Evolutionary conservation across 1,139 yeast genomes (phyloP).

Genomic region (Yamadazyma pseudoaaseri): DNA sequence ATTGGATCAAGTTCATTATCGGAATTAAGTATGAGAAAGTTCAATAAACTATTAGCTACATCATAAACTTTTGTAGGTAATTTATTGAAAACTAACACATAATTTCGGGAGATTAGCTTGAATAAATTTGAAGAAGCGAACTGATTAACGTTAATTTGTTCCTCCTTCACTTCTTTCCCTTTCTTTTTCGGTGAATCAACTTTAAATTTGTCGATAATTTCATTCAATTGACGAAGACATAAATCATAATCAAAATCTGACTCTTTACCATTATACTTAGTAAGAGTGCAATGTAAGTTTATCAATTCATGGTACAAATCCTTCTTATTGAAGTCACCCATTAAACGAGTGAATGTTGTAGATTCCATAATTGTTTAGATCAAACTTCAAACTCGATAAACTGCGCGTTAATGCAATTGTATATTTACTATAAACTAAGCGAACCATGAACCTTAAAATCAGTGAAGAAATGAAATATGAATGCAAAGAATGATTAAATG

Average conservation of each 20-base stretch:
- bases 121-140: conserved; percentile 24
- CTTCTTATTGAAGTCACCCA: conserved; percentile 20
- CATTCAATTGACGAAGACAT: conserved; percentile 16
- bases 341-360: conserved; percentile 16
- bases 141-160: conserved; percentile 1
- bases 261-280: conserved; percentile 6
- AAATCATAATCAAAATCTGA: conserved; percentile 13
- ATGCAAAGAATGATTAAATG: background rate
- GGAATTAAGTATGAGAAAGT: conserved; percentile 22
- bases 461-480: background rate
- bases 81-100: conserved; percentile 27
- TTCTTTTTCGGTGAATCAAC: conserved; percentile 13
- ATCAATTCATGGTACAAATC: conserved; percentile 25
- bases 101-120: conserved; percentile 31
- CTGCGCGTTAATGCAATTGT: background rate
- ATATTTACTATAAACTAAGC: background rate
- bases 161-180: conserved; percentile 6
- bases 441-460: background rate
- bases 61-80: conserved; percentile 41
- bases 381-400: background rate
- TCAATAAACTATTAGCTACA: conserved; percentile 36
- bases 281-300: conserved; percentile 21
- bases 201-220: conserved; percentile 20
- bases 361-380: conserved; percentile 10
- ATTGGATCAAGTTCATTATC: conserved; percentile 19